Percentiles rank a stretch among this genome's conserved stretches.
Evolutionary conservation across 805 yeast genomes (phyloP).

Genomic region (Pichia eremophila): DNA sequence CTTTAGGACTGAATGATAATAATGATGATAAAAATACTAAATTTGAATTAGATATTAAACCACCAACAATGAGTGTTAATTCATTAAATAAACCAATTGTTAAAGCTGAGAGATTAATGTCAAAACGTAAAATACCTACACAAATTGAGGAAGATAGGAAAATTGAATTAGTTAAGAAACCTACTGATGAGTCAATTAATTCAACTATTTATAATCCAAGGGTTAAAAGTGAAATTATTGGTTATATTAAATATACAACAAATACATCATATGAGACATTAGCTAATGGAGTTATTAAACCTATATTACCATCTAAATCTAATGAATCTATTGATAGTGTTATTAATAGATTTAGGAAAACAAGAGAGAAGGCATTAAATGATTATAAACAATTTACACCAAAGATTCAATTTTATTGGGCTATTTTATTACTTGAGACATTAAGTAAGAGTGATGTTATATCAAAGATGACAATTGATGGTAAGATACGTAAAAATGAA

Average conservation of each 20-base stretch:
- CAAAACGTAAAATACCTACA: constrained; percentile 19
- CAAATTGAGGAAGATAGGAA: constrained; percentile 8
- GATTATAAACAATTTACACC: constrained; percentile 36
- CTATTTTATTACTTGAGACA: constrained; percentile 47
- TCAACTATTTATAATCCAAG: not conserved
- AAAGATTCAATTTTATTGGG: constrained; percentile 51
- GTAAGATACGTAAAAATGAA: constrained; percentile 31
- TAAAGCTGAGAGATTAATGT: constrained; percentile 4
- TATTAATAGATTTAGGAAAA: constrained; percentile 21
- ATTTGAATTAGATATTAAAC: not conserved
- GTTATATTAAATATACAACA: constrained; percentile 9
- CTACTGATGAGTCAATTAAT: not conserved
- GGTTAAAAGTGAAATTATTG: not conserved
- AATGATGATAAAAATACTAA: not conserved
- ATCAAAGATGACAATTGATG: constrained; percentile 38
- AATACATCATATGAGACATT: constrained; percentile 14
- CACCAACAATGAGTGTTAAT: not conserved
- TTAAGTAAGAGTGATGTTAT: constrained; percentile 31
- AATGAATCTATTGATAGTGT: constrained; percentile 18
- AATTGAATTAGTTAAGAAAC: not conserved
- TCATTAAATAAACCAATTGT: not conserved
- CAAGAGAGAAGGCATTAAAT: constrained; percentile 25
- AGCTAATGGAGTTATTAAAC: constrained; percentile 22
- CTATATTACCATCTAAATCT: constrained; percentile 23
- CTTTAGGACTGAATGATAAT: not conserved